Evolutionary conservation across 73 alveolate species (phyloP), one percentile per base, ranked within the genome.

Genomic region (Paramecium tetraurelia): DNA sequence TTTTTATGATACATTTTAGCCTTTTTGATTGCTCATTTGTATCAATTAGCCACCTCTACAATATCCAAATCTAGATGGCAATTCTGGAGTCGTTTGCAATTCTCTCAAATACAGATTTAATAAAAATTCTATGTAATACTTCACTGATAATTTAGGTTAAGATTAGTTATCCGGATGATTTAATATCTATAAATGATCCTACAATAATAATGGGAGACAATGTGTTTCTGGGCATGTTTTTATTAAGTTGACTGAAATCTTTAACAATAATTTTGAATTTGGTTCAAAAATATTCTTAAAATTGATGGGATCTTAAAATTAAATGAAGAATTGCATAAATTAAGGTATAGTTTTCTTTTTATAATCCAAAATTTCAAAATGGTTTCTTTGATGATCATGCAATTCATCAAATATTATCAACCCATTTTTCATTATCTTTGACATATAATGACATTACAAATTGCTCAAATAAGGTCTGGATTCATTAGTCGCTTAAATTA

Each of bases 281-380:
- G 90, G 90, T 80, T 80, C 90, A 80, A 80, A 80, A 14, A 80
- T 46, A 7, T 80, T 80, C 8, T 80, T 80, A 35, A 80, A 80
- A 48, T 80, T 80, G 3, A 44, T 80, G 0, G 90, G 75, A 48
- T 80, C 90, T 22, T 41, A 44, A 16, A 80, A 31, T 80, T 40
- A 14, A 44, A 48, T 43, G 24, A 80, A 80, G 14, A 80, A 31
- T 48, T 40, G 43, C 70, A 80, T 80, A 35, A 80, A 80, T 16
- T 44, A 20, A 24, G 24, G 14, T 3, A 80, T 80, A 3, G 90
- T 44, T 14, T 80, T 80, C 24, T 48, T 80, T 58, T 80, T 80
- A 44, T 80, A 80, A 11, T 80, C 90, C 8, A 80, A 72, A 38
- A 80, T 80, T 18, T 80, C 90, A 80, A 41, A 41, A 18, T 80